Evolutionary conservation across 1,284 basidiomycete species (phyloP).

Genomic region (Irpex lacteus): DNA sequence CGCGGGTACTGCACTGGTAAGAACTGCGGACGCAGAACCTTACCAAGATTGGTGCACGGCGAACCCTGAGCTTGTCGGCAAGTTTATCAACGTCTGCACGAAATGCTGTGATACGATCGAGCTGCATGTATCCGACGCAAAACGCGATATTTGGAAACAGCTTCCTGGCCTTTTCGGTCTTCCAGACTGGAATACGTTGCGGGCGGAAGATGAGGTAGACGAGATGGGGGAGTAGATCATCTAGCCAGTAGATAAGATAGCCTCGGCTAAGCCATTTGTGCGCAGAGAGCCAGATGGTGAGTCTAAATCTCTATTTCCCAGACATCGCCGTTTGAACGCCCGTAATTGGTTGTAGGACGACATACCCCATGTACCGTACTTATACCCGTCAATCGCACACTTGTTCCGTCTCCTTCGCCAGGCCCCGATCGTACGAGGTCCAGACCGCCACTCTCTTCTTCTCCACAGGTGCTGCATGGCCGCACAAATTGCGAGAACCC

Average conservation of each 20-base stretch:
- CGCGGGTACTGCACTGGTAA: background rate
- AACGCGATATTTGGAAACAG: conserved; percentile 1
- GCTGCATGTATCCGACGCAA: background rate
- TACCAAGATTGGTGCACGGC: conserved; percentile 8
- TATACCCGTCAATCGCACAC: background rate
- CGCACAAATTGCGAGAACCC: background rate
- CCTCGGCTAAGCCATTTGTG: background rate
- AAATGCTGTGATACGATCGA: background rate
- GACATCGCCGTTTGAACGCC: background rate
- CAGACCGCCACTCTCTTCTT: background rate
- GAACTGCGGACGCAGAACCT: background rate
- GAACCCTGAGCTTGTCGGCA: conserved; percentile 1
- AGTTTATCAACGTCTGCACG: conserved; percentile 2
- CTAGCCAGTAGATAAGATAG: background rate
- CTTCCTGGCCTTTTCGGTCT: conserved; percentile 7
- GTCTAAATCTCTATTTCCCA: background rate
- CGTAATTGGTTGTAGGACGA: background rate
- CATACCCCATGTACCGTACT: background rate
- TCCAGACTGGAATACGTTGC: conserved; percentile 4
- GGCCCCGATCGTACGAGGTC: background rate
- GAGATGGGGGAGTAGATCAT: background rate
- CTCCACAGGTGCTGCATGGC: background rate
- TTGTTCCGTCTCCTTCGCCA: background rate
- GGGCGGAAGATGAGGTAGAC: conserved; percentile 1
- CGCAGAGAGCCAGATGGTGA: background rate